These are phyloP conservation scores for Penicillium angulare DNA, from an alignment of 495 filamentous ascomycete genomes.

Conservation along the genomic window DNA sequence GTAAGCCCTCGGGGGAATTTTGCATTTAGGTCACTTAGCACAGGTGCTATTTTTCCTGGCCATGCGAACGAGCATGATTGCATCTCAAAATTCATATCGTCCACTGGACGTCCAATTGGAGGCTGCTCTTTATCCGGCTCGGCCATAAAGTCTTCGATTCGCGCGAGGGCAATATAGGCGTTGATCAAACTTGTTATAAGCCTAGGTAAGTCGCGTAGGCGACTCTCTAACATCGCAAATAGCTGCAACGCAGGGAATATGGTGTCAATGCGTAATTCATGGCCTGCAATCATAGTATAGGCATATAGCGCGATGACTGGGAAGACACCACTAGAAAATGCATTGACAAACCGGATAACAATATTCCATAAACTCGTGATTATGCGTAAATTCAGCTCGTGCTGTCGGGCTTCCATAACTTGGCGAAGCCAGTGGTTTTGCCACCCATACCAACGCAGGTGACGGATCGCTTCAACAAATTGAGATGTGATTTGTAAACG, in stretches of 20 bases:
- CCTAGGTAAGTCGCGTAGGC: conserved; percentile 66
- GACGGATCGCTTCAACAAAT: conserved; percentile 80
- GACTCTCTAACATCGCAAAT: conserved; percentile 68
- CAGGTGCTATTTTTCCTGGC: conserved; percentile 61
- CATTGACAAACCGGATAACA: conserved; percentile 59
- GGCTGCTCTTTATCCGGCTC: conserved; percentile 70
- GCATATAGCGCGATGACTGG: conserved; percentile 77
- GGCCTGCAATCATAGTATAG: conserved; percentile 66
- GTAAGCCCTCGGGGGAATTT: conserved; percentile 64
- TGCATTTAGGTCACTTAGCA: conserved; percentile 62
- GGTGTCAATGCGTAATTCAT: conserved; percentile 67
- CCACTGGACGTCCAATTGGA: conserved; percentile 30
- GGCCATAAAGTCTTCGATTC: conserved; percentile 79
- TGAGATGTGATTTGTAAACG: conserved; percentile 74
- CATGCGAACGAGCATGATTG: conserved; percentile 70
- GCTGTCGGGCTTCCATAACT: conserved; percentile 67
- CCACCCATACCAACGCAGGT: conserved; percentile 86
- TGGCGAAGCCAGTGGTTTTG: conserved; percentile 72
- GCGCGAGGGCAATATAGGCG: conserved; percentile 69
- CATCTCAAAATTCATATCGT: conserved; percentile 44
- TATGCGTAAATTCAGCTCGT: conserved; percentile 66
- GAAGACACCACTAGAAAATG: conserved; percentile 65
- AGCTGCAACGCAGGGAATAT: conserved; percentile 81
- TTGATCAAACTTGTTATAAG: conserved; percentile 72
- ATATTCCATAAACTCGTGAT: conserved; percentile 59